Evolutionary conservation across 108 stramenopile genomes (phyloP).

Genomic region (Cylindrotheca closterium): DNA sequence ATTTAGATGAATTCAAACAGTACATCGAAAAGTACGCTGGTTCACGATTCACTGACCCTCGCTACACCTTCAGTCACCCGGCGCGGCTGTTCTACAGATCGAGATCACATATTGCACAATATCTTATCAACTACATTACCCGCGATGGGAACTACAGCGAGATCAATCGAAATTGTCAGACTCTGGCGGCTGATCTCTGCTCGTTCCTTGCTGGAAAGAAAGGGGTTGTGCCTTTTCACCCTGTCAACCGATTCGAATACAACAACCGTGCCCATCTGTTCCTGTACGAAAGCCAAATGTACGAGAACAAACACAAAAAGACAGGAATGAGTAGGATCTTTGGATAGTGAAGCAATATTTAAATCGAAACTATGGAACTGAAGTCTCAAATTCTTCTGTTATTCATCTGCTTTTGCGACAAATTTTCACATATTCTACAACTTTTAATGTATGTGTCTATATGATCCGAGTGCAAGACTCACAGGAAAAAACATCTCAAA

Average conservation of each 20-base stretch:
- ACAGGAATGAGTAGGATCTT: constrained; percentile 21
- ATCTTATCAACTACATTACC: constrained; percentile 63
- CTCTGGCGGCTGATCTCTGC: constrained; percentile 69
- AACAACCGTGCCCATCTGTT: constrained; percentile 55
- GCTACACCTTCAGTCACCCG: constrained; percentile 48
- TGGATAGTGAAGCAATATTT: constrained; percentile 6
- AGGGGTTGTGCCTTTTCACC: constrained; percentile 59
- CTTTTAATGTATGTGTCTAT: too few species aligned
- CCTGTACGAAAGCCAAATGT: constrained; percentile 57
- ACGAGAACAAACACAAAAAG: constrained; percentile 14
- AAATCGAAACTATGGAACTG: too few species aligned
- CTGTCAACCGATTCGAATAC: constrained; percentile 56
- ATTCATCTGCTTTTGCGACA: too few species aligned
- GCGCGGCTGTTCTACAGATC: constrained; percentile 56
- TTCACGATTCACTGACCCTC: constrained; percentile 50
- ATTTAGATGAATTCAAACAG: constrained; percentile 47
- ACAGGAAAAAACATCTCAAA: too few species aligned
- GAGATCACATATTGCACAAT: constrained; percentile 51
- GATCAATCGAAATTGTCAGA: constrained; percentile 66
- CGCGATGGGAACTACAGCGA: constrained; percentile 58
- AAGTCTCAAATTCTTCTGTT: too few species aligned
- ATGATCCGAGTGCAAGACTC: too few species aligned
- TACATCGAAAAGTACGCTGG: constrained; percentile 48
- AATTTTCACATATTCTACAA: too few species aligned
- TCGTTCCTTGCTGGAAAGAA: constrained; percentile 65